Percentiles rank a stretch among this genome's conserved stretches.
These are phyloP conservation scores for Kodamaea derodonti DNA, from an alignment of 1,139 yeast species.

Conservation along the genomic window DNA sequence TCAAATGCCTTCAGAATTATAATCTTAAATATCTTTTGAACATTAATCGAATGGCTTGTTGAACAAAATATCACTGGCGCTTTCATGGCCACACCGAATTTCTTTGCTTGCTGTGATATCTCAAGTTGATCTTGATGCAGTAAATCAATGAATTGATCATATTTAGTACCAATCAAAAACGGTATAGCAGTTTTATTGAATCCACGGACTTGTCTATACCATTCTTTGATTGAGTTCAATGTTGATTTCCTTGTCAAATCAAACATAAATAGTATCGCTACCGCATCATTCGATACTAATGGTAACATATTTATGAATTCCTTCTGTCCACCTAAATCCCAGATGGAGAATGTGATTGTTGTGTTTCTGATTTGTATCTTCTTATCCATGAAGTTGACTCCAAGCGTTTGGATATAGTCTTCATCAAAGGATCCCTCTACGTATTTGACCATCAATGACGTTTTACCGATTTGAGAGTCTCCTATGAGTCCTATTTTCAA, in stretches of 20 bases:
- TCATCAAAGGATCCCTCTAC: conserved; percentile 94
- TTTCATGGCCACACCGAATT: conserved; percentile 88
- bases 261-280: conserved; percentile 88
- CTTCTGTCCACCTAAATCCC: conserved; percentile 97
- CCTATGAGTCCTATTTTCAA: conserved; percentile 92
- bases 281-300: conserved; percentile 88
- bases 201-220: conserved; percentile 94
- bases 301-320: conserved; percentile 97
- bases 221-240: conserved; percentile 80
- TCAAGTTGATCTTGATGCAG: conserved; percentile 81
- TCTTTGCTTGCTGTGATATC: conserved; percentile 79
- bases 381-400: conserved; percentile 94
- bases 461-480: conserved; percentile 97
- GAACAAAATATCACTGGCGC: conserved; percentile 90
- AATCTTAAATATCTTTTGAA: conserved; percentile 90
- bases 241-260: conserved; percentile 88
- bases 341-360: conserved; percentile 84
- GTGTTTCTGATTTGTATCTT: conserved; percentile 83
- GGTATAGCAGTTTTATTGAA: conserved; percentile 92
- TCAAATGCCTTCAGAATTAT: conserved; percentile 92
- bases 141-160: conserved; percentile 80
- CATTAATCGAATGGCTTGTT: conserved; percentile 87
- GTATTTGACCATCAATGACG: conserved; percentile 94
- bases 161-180: conserved; percentile 88
- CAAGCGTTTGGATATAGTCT: conserved; percentile 87